A percentile compares a stretch with the other conserved stretches of the same genome.
Evolutionary conservation across 1,284 basidiomycete genomes (phyloP).

Genomic region (Ganoderma resinaceum): DNA sequence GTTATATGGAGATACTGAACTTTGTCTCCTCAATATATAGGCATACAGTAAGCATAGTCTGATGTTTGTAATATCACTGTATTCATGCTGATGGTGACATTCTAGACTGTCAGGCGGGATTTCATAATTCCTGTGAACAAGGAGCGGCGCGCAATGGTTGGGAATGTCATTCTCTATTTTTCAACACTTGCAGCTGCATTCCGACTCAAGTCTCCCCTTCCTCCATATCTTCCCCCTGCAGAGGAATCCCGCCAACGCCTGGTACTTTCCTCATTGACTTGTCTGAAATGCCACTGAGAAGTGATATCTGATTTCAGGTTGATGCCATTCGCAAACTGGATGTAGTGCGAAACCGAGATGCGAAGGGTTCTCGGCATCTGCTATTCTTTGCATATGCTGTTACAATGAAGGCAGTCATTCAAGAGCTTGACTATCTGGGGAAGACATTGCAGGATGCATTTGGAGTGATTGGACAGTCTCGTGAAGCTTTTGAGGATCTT

Average conservation of each 20-base stretch:
- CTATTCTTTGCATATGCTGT: constrained; percentile 95
- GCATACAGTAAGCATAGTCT: constrained; percentile 64
- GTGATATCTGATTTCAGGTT: constrained; percentile 53
- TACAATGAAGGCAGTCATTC: constrained; percentile 92
- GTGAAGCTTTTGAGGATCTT: constrained; percentile 44
- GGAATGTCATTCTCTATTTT: constrained; percentile 93
- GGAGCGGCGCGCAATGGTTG: constrained; percentile 91
- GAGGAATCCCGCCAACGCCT: constrained; percentile 82
- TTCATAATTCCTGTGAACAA: constrained; percentile 91
- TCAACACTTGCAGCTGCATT: constrained; percentile 90
- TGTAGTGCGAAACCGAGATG: constrained; percentile 80
- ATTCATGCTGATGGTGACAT: constrained; percentile 20
- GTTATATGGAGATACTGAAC: constrained; percentile 17
- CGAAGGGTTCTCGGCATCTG: constrained; percentile 81
- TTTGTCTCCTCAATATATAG: constrained; percentile 40
- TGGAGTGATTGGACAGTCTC: constrained; percentile 79
- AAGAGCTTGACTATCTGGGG: constrained; percentile 84
- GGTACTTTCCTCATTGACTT: constrained; percentile 49
- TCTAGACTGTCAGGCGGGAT: constrained; percentile 77
- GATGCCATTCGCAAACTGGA: constrained; percentile 85
- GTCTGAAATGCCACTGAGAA: background rate
- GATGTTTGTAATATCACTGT: background rate
- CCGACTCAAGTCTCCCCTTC: constrained; percentile 88
- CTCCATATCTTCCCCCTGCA: constrained; percentile 94
- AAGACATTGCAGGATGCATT: constrained; percentile 84